Evolutionary conservation across 345 rosid genomes (phyloP).

Genomic region (Firmiana major): DNA sequence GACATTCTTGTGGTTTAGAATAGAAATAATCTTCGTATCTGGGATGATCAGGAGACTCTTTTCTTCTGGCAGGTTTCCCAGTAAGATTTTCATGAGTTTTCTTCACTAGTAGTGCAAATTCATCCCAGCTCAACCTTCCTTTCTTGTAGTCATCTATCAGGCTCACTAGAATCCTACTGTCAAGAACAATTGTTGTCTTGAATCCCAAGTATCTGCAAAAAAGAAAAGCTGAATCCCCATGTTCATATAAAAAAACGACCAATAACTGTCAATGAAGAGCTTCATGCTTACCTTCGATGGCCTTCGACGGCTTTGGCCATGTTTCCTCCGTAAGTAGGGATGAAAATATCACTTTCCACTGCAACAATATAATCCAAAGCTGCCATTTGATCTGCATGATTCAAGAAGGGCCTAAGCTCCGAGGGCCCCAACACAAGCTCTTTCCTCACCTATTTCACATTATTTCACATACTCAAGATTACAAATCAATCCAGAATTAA

Average conservation of each 20-base stretch:
- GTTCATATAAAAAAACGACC: neutral
- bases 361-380: conserved; percentile 46
- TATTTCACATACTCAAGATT: neutral
- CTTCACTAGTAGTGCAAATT: conserved; percentile 28
- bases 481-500: too few species aligned
- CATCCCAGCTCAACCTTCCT: conserved; percentile 33
- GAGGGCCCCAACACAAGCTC: conserved; percentile 29
- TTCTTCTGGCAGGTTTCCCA: conserved; percentile 24
- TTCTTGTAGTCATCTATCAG: conserved; percentile 28
- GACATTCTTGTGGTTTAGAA: conserved; percentile 48
- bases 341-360: conserved; percentile 39
- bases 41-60: conserved; percentile 31
- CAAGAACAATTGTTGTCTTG: conserved; percentile 27
- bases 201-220: conserved; percentile 29
- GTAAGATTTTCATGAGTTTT: conserved; percentile 27
- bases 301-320: conserved; percentile 45
- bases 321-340: conserved; percentile 35
- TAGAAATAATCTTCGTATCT: conserved; percentile 43
- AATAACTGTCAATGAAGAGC: too few species aligned
- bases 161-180: conserved; percentile 31
- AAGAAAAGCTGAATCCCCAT: neutral
- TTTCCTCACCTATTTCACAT: conserved; percentile 27
- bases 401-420: conserved; percentile 32
- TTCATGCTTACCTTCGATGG: conserved; percentile 32
- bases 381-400: conserved; percentile 44